Base-by-base conservation (phyloP, 495 filamentous ascomycete genomes). In the Trichoderma orchidacearum region DNA sequence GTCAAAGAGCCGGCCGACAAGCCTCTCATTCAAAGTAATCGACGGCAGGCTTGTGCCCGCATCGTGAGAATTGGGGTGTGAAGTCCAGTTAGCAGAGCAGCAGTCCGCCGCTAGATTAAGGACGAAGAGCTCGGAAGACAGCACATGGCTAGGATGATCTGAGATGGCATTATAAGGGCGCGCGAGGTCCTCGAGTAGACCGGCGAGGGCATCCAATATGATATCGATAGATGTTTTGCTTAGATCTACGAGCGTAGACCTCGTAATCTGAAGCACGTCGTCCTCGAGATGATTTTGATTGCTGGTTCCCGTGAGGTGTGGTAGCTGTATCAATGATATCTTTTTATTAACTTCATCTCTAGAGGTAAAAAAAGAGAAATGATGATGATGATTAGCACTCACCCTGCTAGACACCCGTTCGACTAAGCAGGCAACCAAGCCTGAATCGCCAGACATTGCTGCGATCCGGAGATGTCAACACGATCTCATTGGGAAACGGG, bases 31-130 rank as follows among this genome's bases (percentile, higher is more conserved):
- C 32, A 51, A 45, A 1, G 45, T 15, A 6, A 48, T 63, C 45
- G 55, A 56, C 18, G 57, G 60, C 31, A 55, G 53, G 34, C 65
- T 60, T 23, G 60, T 62, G 35, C 60, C 62, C 12, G 58, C 30
- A 6, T 53, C 34, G 32, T n/a, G n/a, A 32, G 59, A 57, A 7
- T 64, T 54, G 41, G 62, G 60, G 53, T 69, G 62, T 18, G 28
- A 48, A 27, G 21, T 66, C 80, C 80, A 84, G 62, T 82, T 72
- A 48, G 75, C 76, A 38, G 73, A 71, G 61, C 80, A 83, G 63
- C 82, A 85, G 63, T 85, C 82, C 61, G 82, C 80, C 51, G 82
- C 73, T 38, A 85, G 70, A 58, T 77, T 75, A 58, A 85, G 68
- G 27, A 82, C 65, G 63, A 81, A 83, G 54, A 80, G 69, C 60